These are phyloP conservation scores for Tephrocybe sp. DNA, from an alignment of 768 basidiomycete species.

Conservation along the genomic window DNA sequence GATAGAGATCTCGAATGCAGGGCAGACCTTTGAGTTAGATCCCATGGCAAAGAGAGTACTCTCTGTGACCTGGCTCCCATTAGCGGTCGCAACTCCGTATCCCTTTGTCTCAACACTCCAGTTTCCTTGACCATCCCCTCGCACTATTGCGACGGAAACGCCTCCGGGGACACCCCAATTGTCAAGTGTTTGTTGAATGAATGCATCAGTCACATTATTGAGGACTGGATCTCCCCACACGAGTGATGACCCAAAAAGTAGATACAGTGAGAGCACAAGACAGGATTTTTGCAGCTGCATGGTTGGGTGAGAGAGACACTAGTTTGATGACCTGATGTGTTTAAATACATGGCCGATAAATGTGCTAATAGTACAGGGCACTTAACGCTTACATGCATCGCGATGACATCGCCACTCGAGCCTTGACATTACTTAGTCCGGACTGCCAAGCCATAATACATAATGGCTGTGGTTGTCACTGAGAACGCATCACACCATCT, in stretches of 20 bases:
- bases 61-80: constrained; percentile 21
- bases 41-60: constrained; percentile 27
- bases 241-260: background rate
- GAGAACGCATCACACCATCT: too few species aligned
- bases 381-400: background rate
- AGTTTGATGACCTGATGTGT: background rate
- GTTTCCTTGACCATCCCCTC: constrained; percentile 15
- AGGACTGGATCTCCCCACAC: constrained; percentile 12
- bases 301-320: background rate
- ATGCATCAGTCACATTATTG: constrained; percentile 17
- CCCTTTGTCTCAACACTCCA: constrained; percentile 31
- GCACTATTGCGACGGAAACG: constrained; percentile 26
- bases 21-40: constrained; percentile 28
- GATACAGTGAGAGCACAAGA: background rate
- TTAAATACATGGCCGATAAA: background rate
- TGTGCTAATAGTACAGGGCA: too few species aligned
- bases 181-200: constrained; percentile 19
- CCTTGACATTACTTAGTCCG: background rate
- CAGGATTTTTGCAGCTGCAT: background rate
- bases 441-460: too few species aligned
- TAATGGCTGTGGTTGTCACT: too few species aligned
- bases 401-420: background rate
- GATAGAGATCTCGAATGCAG: background rate
- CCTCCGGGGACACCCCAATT: constrained; percentile 27
- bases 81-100: constrained; percentile 24